Conservation (phyloP, 805 yeast species). For the Candida multigemmis region DNA sequence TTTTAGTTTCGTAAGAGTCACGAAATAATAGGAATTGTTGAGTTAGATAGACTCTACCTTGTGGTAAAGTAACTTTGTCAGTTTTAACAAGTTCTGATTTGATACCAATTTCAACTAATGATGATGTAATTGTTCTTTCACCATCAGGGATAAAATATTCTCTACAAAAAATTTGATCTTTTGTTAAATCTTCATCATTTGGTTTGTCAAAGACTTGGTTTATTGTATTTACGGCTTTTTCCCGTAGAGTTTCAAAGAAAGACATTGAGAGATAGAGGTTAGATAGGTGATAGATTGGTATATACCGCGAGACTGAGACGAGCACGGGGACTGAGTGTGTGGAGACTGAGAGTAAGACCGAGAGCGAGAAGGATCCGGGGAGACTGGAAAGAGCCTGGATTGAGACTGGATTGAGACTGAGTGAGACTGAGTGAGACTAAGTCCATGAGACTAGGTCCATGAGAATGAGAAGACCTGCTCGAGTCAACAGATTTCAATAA, state of each 20-base stretch:
- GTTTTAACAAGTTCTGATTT: conserved; percentile 11
- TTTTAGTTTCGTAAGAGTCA: conserved; percentile 58
- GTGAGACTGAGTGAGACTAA: too few species aligned
- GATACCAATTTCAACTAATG: conserved; percentile 48
- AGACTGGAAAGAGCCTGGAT: too few species aligned
- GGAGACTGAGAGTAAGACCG: too few species aligned
- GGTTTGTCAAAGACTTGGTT: conserved; percentile 35
- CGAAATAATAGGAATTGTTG: conserved; percentile 68
- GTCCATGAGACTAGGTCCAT: too few species aligned
- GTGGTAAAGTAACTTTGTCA: conserved; percentile 23
- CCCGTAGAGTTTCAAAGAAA: conserved; percentile 39
- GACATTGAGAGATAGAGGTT: too few species aligned
- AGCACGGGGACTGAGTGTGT: too few species aligned
- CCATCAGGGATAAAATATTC: conserved; percentile 65
- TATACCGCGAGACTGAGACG: too few species aligned
- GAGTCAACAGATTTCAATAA: too few species aligned
- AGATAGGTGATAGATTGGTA: too few species aligned
- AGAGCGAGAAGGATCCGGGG: too few species aligned
- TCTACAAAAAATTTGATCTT: conserved; percentile 62
- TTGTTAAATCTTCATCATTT: conserved; percentile 37
- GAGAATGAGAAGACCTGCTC: too few species aligned
- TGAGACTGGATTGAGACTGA: too few species aligned
- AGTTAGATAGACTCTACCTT: conserved; percentile 63
- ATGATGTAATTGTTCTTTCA: conserved; percentile 58
- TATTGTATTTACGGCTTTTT: conserved; percentile 37